Base-by-base conservation (phyloP, 495 filamentous ascomycete species). In the Beverwykella pulmonaria region DNA sequence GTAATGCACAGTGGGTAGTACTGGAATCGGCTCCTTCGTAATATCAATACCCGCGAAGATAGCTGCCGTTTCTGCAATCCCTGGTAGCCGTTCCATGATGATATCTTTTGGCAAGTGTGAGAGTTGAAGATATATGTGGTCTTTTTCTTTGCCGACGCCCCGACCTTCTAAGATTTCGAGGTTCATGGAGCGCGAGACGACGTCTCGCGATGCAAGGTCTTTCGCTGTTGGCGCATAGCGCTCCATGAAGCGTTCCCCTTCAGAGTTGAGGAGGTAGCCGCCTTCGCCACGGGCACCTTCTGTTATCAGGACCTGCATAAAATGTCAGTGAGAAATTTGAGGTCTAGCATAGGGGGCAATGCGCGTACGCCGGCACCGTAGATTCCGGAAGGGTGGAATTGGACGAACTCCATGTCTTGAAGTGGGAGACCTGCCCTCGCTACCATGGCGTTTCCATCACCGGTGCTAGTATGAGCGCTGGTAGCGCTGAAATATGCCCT, bases 191-290 rank as follows among this genome's bases (percentile, higher is more conserved):
- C 94, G 90, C 55, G 91, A 95, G 66, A 98, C 93, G 71, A 98
- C 93, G 76, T 98, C 93, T 81, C 93, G 90, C 73, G 85, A 89
- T 57, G 93, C 93, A 70, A 98, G 84, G 86, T 98, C 93, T 87
- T 97, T 97, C 64, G 93, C 93, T 53, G 92, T 96, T 66, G 93
- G 93, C 50, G 93, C 93, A 76, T 98, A 98, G 76, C 93, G 86
- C 81, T 97, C 93, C 93, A 98, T 98, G 81, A 98, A 98, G 72
- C 93, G 90, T 81, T 97, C 94, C 80, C 94, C 94, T 83, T 97
- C 89, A 34, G 87, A 88, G 83, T 98, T 98, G 58, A 97, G 86
- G 30, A 98, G 86, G 79, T 96, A 97, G 75, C 94, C 94, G 82
- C 94, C 94, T 83, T 98, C 94, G 80, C 94, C 94, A 83, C 94